These are phyloP conservation scores for Clarireedia sp. DNA, from an alignment of 2,329 filamentous ascomycete species.

Conservation along the genomic window DNA sequence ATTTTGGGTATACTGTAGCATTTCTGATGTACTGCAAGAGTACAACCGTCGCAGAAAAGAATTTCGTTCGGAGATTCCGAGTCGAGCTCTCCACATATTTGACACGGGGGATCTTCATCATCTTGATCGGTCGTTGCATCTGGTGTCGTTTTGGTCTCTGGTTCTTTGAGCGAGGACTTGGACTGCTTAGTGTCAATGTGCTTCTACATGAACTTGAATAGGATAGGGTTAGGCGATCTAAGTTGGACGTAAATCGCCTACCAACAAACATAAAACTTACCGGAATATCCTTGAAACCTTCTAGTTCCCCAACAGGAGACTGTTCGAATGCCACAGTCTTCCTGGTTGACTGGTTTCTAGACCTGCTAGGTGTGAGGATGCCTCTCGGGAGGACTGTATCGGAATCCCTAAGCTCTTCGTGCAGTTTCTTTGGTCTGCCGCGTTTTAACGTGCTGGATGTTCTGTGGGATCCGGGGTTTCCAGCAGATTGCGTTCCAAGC, in stretches of 20 bases:
- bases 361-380: conserved; percentile 49
- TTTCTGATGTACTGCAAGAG: conserved; percentile 8
- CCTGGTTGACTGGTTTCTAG: conserved; percentile 30
- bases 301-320: conserved; percentile 34
- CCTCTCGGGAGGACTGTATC: conserved; percentile 35
- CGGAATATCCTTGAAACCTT: conserved; percentile 45
- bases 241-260: too few relatives aligned
- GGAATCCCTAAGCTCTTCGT: not conserved
- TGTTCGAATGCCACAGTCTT: conserved; percentile 50
- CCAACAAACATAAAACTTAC: not conserved
- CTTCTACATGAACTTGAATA: too few relatives aligned
- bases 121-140: not conserved
- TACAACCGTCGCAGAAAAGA: conserved; percentile 5
- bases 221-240: too few relatives aligned
- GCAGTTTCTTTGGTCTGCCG: conserved; percentile 12
- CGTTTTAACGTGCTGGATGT: conserved; percentile 8
- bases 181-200: not conserved
- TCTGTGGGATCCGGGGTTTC: conserved; percentile 12
- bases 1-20: conserved; percentile 9
- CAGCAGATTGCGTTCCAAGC: not conserved
- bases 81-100: conserved; percentile 6
- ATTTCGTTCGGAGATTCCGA: conserved; percentile 1
- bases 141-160: not conserved
- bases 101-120: not conserved
- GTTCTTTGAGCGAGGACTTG: not conserved